A percentile compares a stretch with the other conserved stretches of the same genome.
These are phyloP conservation scores for Microbotryomycetes sp. DNA, from an alignment of 1,284 basidiomycete species.

Conservation along the genomic window DNA sequence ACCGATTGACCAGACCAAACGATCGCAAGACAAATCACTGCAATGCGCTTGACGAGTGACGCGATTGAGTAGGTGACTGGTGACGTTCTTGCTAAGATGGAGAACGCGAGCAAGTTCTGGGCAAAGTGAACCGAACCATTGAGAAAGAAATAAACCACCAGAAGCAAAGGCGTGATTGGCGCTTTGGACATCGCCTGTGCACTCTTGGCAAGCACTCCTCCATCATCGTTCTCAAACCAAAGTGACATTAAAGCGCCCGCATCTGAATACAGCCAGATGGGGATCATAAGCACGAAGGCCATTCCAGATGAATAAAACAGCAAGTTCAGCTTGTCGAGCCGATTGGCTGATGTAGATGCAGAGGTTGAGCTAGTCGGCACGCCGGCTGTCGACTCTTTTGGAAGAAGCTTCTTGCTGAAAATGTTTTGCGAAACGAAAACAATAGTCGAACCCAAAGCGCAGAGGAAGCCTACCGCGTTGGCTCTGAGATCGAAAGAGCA, in stretches of 20 bases:
- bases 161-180: conserved; percentile 10
- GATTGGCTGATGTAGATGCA: conserved; percentile 40
- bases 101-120: conserved; percentile 95
- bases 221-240: conserved; percentile 41
- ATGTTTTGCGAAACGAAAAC: conserved; percentile 98
- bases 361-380: conserved; percentile 41
- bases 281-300: conserved; percentile 90
- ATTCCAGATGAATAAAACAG: conserved; percentile 90
- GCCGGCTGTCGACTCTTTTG: conserved; percentile 42
- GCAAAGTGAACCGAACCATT: conserved; percentile 95
- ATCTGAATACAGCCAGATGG: conserved; percentile 85
- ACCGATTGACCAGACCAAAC: conserved; percentile 91
- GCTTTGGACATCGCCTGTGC: background rate
- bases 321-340: conserved; percentile 95
- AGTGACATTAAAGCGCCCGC: conserved; percentile 57
- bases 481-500: conserved; percentile 86
- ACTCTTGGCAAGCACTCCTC: too few relatives aligned
- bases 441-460: conserved; percentile 87
- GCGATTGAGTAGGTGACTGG: conserved; percentile 99
- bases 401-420: conserved; percentile 98
- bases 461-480: conserved; percentile 73
- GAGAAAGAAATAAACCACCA: conserved; percentile 66
- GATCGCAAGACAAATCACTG: conserved; percentile 95
- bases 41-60: conserved; percentile 93
- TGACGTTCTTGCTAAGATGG: conserved; percentile 89